Conservation (phyloP, 352 stramenopile species). For the Phytophthora hybrid region DNA sequence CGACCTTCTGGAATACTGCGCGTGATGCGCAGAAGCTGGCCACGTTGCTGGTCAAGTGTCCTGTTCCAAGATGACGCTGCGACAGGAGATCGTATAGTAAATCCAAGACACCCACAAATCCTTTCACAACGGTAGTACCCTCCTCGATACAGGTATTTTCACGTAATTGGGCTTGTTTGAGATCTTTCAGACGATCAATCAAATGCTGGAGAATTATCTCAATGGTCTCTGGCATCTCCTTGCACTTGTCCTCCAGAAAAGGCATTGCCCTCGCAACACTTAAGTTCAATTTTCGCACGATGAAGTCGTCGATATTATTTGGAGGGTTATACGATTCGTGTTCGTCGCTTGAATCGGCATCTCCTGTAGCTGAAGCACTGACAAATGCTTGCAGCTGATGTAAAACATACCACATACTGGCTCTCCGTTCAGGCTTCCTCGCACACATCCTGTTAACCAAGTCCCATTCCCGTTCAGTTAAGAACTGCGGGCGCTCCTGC, state of each 20-base stretch:
- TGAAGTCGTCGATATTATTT: slow-evolving; percentile 27
- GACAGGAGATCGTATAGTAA: slow-evolving; percentile 24
- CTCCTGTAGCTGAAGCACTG: slow-evolving; percentile 4
- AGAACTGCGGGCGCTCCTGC: slow-evolving; percentile 13
- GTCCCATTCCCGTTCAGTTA: slow-evolving; percentile 29
- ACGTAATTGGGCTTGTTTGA: slow-evolving; percentile 12
- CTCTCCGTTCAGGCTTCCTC: slow-evolving; percentile 9
- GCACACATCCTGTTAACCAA: slow-evolving; percentile 37
- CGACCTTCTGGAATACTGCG: slow-evolving; percentile 18
- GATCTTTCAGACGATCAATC: slow-evolving; percentile 12
- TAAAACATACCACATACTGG: slow-evolving; percentile 40
- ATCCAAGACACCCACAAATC: slow-evolving; percentile 27
- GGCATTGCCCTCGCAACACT: slow-evolving; percentile 28
- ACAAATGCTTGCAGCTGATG: slow-evolving; percentile 33
- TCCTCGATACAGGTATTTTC: slow-evolving; percentile 21
- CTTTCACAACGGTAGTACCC: slow-evolving; percentile 7
- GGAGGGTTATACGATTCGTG: neutral
- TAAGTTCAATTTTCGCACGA: slow-evolving; percentile 29
- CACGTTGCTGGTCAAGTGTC: slow-evolving; percentile 15
- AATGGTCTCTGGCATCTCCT: neutral
- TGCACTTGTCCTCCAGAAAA: slow-evolving; percentile 7
- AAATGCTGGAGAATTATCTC: slow-evolving; percentile 15
- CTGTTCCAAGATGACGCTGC: slow-evolving; percentile 11
- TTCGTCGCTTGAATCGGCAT: slow-evolving; percentile 13
- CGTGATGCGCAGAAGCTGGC: slow-evolving; percentile 27